Evolutionary conservation across 306 rosid species (phyloP).

Genomic region (Betula pendula): DNA sequence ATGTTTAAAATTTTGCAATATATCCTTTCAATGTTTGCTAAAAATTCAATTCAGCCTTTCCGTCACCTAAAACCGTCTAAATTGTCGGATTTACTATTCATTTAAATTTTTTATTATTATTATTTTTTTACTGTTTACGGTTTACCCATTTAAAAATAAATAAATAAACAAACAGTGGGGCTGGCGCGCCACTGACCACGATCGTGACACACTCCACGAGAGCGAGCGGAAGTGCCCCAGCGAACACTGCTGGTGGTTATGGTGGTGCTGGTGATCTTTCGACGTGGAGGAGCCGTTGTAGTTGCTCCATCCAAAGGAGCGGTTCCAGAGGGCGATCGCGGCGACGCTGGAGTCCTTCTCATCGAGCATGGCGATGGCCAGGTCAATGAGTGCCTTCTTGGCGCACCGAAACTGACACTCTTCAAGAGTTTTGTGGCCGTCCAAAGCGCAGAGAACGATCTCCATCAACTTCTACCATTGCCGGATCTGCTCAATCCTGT

Average conservation of each 20-base stretch:
- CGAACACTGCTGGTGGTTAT: slow-evolving; percentile 37
- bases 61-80: no score
- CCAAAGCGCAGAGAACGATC: slow-evolving; percentile 70
- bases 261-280: slow-evolving; percentile 28
- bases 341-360: slow-evolving; percentile 60
- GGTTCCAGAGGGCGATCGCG: slow-evolving; percentile 55
- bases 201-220: slow-evolving; percentile 89
- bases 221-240: slow-evolving; percentile 72
- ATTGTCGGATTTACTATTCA: no score
- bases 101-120: no score
- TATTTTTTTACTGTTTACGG: no score
- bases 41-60: no score
- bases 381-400: slow-evolving; percentile 74
- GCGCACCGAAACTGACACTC: slow-evolving; percentile 93
- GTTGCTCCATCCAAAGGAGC: slow-evolving; percentile 73
- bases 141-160: no score
- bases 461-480: slow-evolving; percentile 78
- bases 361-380: slow-evolving; percentile 81
- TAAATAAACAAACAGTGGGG: no score
- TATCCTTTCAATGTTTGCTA: no score
- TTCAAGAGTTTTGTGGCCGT: slow-evolving; percentile 49
- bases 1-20: no score
- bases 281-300: slow-evolving; percentile 1
- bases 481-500: slow-evolving; percentile 78
- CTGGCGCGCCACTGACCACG: slow-evolving; percentile 93